These are phyloP conservation scores for Apiotrichum laibachii DNA, from an alignment of 1,284 basidiomycete genomes.

Conservation along the genomic window DNA sequence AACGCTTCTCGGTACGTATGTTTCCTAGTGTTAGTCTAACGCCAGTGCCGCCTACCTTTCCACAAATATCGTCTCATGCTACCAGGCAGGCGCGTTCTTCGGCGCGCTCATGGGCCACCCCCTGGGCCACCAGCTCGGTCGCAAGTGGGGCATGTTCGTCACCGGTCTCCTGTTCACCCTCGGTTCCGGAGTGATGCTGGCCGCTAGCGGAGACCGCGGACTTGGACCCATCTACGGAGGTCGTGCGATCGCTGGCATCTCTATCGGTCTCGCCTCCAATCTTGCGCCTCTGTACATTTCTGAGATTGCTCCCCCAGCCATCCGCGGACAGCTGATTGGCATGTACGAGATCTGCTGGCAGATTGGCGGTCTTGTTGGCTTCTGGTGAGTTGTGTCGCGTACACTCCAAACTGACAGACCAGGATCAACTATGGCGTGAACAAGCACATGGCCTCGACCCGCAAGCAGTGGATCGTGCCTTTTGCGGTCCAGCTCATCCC, in stretches of 20 bases:
- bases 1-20: not conserved
- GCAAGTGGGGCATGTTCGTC: conserved; percentile 32
- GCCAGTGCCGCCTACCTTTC: conserved; percentile 18
- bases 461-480: conserved; percentile 54
- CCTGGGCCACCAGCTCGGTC: conserved; percentile 30
- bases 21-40: not conserved
- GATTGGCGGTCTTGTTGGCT: conserved; percentile 51
- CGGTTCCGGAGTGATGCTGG: conserved; percentile 42
- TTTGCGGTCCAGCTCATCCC: conserved; percentile 59
- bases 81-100: conserved; percentile 39
- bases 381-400: conserved; percentile 29
- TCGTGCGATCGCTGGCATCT: conserved; percentile 42
- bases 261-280: conserved; percentile 35
- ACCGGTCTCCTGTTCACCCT: conserved; percentile 43
- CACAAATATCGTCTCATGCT: conserved; percentile 57
- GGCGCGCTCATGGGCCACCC: conserved; percentile 26
- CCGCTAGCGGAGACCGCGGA: conserved; percentile 29
- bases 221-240: conserved; percentile 39
- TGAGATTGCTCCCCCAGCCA: conserved; percentile 51
- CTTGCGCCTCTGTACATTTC: conserved; percentile 47
- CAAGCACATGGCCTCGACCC: conserved; percentile 54
- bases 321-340: conserved; percentile 53
- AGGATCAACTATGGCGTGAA: conserved; percentile 46
- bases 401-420: not conserved
- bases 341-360: conserved; percentile 55